Evolutionary conservation across 2,329 filamentous ascomycete species (phyloP).

Genomic region (Geosmithia putterillii): DNA sequence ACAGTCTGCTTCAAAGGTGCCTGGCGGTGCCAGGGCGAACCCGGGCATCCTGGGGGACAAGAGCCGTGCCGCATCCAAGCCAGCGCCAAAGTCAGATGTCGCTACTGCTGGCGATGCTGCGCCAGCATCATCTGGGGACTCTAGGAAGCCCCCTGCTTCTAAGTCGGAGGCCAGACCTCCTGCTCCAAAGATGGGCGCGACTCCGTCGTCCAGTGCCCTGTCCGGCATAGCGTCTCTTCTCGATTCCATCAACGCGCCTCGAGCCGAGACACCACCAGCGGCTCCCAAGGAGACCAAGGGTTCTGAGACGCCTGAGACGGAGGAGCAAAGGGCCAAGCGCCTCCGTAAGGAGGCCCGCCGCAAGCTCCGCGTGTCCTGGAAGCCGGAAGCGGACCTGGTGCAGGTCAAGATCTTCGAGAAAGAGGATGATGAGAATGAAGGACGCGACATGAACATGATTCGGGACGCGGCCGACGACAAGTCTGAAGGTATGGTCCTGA

Average conservation of each 20-base stretch:
- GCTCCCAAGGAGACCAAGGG: slow-evolving; percentile 38
- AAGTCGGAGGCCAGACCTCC: slow-evolving; percentile 16
- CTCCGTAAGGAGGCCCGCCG: slow-evolving; percentile 61
- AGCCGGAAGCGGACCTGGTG: slow-evolving; percentile 52
- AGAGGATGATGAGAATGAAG: slow-evolving; percentile 58
- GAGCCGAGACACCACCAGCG: slow-evolving; percentile 23
- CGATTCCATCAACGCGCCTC: slow-evolving; percentile 33
- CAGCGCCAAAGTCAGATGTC: slow-evolving; percentile 21
- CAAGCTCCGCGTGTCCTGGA: slow-evolving; percentile 60
- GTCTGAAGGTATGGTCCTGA: slow-evolving; percentile 59
- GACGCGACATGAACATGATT: slow-evolving; percentile 54
- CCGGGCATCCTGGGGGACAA: slow-evolving; percentile 35
- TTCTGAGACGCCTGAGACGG: slow-evolving; percentile 47
- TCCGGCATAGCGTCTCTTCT: slow-evolving; percentile 43
- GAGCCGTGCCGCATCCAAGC: slow-evolving; percentile 28
- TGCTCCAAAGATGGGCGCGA: slow-evolving; percentile 14
- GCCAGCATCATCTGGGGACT: slow-evolving; percentile 16
- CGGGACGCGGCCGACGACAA: slow-evolving; percentile 62
- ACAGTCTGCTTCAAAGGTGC: slow-evolving; percentile 14
- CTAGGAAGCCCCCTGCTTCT: slow-evolving; percentile 9
- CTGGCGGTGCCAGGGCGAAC: slow-evolving; percentile 15
- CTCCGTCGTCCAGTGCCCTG: slow-evolving; percentile 16
- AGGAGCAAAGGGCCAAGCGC: slow-evolving; percentile 54
- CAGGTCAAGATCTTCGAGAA: slow-evolving; percentile 60
- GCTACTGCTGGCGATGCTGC: slow-evolving; percentile 10